A percentile compares a stretch with the other conserved stretches of the same genome.
phyloP scores from a whole-genome alignment of 2,329 filamentous ascomycete species.

The Fusarium pilosicola region DNA sequence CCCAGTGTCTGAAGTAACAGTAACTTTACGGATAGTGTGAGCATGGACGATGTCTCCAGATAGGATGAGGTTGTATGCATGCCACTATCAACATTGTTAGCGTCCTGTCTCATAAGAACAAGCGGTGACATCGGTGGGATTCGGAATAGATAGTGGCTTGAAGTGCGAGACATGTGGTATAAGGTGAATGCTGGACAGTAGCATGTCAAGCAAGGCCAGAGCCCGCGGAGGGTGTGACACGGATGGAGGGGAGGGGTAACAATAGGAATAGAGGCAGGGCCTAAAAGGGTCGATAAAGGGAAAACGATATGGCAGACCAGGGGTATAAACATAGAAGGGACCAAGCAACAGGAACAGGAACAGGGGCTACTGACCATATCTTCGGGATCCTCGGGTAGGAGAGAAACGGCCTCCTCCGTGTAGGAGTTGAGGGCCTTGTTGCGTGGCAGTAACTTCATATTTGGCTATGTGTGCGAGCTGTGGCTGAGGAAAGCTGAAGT shows the following conservation, averaged over 20 bases:
- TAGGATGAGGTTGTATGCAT: slow-evolving; percentile 69
- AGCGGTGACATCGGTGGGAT: slow-evolving; percentile 14
- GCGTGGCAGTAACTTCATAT: slow-evolving; percentile 55
- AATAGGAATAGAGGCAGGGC: slow-evolving; percentile 21
- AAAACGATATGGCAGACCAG: slow-evolving; percentile 12
- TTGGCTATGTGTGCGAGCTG: slow-evolving; percentile 1
- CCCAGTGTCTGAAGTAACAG: slow-evolving; percentile 58
- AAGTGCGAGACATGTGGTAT: slow-evolving; percentile 6
- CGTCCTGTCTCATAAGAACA: slow-evolving; percentile 3
- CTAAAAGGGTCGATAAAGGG: slow-evolving; percentile 11
- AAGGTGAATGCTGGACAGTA: slow-evolving; percentile 6
- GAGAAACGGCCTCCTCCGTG: slow-evolving; percentile 54
- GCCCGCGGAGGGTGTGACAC: slow-evolving; percentile 26
- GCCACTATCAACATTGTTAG: slow-evolving; percentile 56
- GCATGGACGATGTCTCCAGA: slow-evolving; percentile 64
- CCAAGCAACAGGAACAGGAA: slow-evolving; percentile 13
- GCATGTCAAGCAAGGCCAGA: not conserved
- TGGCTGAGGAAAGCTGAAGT: slow-evolving; percentile 25
- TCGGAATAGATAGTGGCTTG: slow-evolving; percentile 15
- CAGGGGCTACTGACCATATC: slow-evolving; percentile 54
- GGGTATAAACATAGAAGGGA: slow-evolving; percentile 13
- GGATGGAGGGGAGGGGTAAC: slow-evolving; percentile 34
- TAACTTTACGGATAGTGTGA: slow-evolving; percentile 66
- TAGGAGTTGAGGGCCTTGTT: slow-evolving; percentile 51
- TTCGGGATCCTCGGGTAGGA: slow-evolving; percentile 57